Conservation (phyloP, 768 basidiomycete species). For the Rickenella mellea region DNA sequence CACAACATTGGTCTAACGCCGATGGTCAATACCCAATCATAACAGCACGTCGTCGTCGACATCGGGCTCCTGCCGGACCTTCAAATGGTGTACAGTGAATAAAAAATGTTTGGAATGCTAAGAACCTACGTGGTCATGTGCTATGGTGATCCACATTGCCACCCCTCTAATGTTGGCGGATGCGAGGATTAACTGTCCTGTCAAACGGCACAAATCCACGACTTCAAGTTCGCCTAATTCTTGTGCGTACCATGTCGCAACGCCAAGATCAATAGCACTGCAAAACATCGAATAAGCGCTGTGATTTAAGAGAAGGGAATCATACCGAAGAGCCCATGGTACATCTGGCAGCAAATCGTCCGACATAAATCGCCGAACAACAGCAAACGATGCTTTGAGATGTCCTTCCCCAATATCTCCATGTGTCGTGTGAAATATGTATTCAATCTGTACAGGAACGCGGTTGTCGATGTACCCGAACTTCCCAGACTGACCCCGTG, state of each 20-base stretch:
- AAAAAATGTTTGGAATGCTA: constrained; percentile 1
- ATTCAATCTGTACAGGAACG: constrained; percentile 7
- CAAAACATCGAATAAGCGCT: too few species aligned
- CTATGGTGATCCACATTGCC: constrained; percentile 14
- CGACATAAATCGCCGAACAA: constrained; percentile 5
- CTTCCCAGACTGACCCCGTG: constrained; percentile 4
- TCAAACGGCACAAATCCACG: constrained; percentile 3
- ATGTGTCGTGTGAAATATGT: constrained; percentile 6
- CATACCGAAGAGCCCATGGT: constrained; percentile 9
- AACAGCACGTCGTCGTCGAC: too few species aligned
- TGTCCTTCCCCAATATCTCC: background rate
- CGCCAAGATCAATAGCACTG: constrained; percentile 11
- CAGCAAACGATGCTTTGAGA: constrained; percentile 1
- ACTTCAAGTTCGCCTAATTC: constrained; percentile 1
- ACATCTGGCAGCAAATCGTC: background rate
- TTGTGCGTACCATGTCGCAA: constrained; percentile 7
- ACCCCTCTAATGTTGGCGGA: constrained; percentile 3
- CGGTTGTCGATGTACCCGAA: constrained; percentile 11
- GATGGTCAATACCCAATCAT: too few species aligned
- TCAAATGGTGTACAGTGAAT: too few species aligned
- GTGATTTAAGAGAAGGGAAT: background rate
- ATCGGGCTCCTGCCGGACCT: too few species aligned
- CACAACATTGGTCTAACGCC: too few species aligned
- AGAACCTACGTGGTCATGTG: constrained; percentile 10
- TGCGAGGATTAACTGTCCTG: constrained; percentile 10